Evolutionary conservation across 148 eudicot genomes (phyloP), one percentile per base, ranked within the genome.

Genomic region (Simmondsia chinensis): DNA sequence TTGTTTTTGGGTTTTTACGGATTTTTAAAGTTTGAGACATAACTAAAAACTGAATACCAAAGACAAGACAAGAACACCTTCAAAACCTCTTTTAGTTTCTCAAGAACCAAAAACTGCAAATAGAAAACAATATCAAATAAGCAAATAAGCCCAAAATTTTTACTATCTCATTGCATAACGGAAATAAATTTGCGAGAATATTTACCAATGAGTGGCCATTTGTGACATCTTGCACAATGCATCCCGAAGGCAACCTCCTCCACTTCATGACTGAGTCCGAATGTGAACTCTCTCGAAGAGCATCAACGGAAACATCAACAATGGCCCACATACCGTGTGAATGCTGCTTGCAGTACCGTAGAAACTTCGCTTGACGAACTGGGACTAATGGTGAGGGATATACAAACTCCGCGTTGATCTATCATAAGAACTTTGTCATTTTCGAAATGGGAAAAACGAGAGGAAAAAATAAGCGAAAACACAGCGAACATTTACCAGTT

Each of bases 181-280:
- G 1, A 37, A 19, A 37, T 22, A 16, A 33, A 21, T 39, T 2
- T 46, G 16, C 20, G 11, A 13, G 24, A 54, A 12, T 33, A 28
- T 43, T 68, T 76, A 87, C 96, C 89, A 74, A 46, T 43, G 94
- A 74, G 59, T 39, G 74, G 41, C 86, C 86, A 61, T 77, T 70
- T n/a, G 67, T 64, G 65, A 80, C 54, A 63, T 83, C 86, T 56
- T 83, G 86, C 35, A 88, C 43, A 24, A 88, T 59, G 54, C 66
- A 83, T 30, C 96, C 94, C 24, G 96, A 88, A 52, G 94, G 96
- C 16, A 75, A 75, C 69, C 87, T 75, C 65, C 72, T 73, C 60
- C 66, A 78, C 47, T 42, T 62, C 30, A 60, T 34, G 32, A 44
- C 49, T 6, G 68, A 16, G 11, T 50, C 65, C n/a, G 63, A 31